phyloP scores from a whole-genome alignment of 139 green algal species.

The Tetratostichococcus sp. region DNA sequence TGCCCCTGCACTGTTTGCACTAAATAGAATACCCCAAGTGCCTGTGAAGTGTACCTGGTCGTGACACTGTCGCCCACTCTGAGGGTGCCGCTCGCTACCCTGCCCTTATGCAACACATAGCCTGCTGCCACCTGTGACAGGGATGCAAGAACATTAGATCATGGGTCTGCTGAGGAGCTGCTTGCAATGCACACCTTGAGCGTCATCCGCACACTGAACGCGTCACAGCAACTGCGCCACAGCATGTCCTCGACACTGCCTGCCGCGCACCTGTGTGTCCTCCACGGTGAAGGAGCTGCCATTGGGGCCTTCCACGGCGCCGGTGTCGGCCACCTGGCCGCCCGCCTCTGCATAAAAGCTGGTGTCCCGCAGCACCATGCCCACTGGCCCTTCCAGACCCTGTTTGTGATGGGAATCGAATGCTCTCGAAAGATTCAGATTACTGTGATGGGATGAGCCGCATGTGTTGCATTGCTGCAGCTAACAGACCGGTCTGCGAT shows the following conservation, averaged over 20 bases:
- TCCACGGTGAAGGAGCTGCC: conserved; percentile 33
- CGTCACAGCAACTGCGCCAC: too few species aligned
- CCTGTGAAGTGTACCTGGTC: too few species aligned
- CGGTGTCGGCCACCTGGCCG: conserved; percentile 82
- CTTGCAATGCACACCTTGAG: too few species aligned
- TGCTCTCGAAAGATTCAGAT: too few species aligned
- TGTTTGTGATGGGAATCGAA: too few species aligned
- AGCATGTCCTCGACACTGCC: too few species aligned
- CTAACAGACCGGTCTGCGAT: too few species aligned
- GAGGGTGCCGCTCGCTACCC: conserved; percentile 5
- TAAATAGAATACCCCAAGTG: too few species aligned
- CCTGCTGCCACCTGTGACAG: conserved; percentile 74
- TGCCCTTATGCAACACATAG: conserved; percentile 89
- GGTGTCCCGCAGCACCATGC: conserved; percentile 86
- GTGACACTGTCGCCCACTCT: conserved; percentile 69
- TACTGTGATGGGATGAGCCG: too few species aligned
- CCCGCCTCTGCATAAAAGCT: conserved; percentile 92
- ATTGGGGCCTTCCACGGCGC: conserved; percentile 33
- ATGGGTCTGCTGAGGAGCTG: neutral
- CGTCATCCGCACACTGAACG: too few species aligned
- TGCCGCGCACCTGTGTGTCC: conserved; percentile 17
- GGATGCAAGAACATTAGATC: neutral
- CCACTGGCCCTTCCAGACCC: conserved; percentile 42
- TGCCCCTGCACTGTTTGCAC: too few species aligned
- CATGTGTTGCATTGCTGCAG: too few species aligned